Evolutionary conservation across 2,329 filamentous ascomycete species (phyloP).

Genomic region (Calonectria crousiana): DNA sequence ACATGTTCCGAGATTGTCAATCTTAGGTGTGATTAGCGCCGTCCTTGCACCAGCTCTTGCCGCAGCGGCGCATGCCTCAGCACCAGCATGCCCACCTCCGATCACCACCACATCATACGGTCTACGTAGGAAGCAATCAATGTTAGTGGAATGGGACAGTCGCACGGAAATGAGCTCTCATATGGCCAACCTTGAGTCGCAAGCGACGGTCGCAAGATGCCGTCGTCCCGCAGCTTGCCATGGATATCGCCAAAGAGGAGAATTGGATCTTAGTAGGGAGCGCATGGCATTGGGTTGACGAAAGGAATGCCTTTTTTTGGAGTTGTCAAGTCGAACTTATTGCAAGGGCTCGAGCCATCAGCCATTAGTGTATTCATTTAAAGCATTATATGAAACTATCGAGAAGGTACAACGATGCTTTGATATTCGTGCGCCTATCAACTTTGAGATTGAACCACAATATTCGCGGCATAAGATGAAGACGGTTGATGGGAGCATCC

Average conservation of each 20-base stretch:
- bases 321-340: slow-evolving; percentile 23
- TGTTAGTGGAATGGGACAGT: slow-evolving; percentile 22
- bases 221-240: slow-evolving; percentile 33
- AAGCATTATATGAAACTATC: slow-evolving; percentile 29
- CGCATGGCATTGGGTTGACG: slow-evolving; percentile 45
- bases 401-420: not conserved
- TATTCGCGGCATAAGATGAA: not conserved
- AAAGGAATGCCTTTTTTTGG: slow-evolving; percentile 32
- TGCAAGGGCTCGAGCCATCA: not conserved
- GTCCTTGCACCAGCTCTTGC: slow-evolving; percentile 90
- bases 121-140: slow-evolving; percentile 53
- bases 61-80: slow-evolving; percentile 92
- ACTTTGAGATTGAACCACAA: not conserved
- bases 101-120: slow-evolving; percentile 94
- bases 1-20: slow-evolving; percentile 92
- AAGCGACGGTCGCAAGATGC: slow-evolving; percentile 48
- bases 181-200: slow-evolving; percentile 45
- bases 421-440: not conserved
- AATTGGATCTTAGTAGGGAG: slow-evolving; percentile 40
- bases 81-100: slow-evolving; percentile 94
- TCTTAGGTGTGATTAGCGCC: slow-evolving; percentile 87
- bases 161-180: not conserved
- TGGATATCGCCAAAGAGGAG: slow-evolving; percentile 33
- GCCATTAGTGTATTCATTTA: slow-evolving; percentile 27
- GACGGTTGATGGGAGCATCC: not conserved